A percentile compares a stretch with the other conserved stretches of the same genome.
These are phyloP conservation scores for Rosa lucieae DNA, from an alignment of 306 rosid species.

Conservation along the genomic window DNA sequence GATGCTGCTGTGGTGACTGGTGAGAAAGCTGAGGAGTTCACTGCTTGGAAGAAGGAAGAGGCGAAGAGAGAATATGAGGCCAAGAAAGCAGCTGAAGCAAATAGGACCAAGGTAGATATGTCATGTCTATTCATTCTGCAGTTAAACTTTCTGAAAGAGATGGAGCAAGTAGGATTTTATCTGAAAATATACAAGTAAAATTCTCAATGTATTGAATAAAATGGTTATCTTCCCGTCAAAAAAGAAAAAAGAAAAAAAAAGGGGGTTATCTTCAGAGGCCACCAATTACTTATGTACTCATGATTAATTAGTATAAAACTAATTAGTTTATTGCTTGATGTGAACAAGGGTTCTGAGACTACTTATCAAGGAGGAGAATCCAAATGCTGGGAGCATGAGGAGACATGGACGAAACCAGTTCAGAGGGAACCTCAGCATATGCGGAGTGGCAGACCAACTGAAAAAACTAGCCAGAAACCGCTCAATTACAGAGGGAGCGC, in stretches of 20 bases:
- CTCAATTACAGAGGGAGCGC: not conserved
- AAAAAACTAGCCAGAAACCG: not conserved
- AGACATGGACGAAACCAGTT: not conserved
- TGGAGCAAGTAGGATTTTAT: too few relatives aligned
- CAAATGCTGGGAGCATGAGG: not conserved
- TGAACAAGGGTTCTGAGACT: not conserved
- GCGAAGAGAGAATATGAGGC: slow-evolving; percentile 42
- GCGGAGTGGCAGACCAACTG: not conserved
- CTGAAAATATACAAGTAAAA: not conserved
- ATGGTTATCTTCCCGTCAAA: too few relatives aligned
- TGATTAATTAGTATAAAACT: not conserved
- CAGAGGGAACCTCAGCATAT: not conserved
- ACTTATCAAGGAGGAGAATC: not conserved
- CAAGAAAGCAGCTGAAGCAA: slow-evolving; percentile 24
- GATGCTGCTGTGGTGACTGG: slow-evolving; percentile 52
- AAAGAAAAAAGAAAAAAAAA: not conserved
- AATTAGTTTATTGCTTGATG: not conserved
- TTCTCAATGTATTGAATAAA: not conserved
- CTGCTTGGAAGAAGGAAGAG: slow-evolving; percentile 73
- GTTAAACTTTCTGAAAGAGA: not conserved
- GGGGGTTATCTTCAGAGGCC: too few relatives aligned
- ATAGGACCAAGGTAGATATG: not conserved
- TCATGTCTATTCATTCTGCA: not conserved
- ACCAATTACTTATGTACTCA: not conserved
- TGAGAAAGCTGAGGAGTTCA: slow-evolving; percentile 63